Base-by-base conservation (phyloP, 2,329 filamentous ascomycete species). In the Pseudogymnoascus sp. region DNA sequence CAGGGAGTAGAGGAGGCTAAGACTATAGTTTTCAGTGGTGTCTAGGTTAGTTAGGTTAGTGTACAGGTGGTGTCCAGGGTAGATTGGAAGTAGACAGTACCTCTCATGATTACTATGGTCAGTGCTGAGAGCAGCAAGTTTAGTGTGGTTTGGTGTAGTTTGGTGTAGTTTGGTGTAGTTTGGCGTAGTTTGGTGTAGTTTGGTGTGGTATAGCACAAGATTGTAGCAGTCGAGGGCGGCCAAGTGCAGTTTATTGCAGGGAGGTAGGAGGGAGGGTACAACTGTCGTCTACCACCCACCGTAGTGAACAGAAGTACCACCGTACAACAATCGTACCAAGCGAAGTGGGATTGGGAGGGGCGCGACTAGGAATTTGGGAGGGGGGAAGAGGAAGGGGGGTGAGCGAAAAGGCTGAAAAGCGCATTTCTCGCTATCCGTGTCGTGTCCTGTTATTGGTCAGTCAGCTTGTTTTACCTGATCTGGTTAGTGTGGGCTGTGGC, bases 331-430 rank as follows among this genome's bases (percentile, higher is more conserved):
- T n/a, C 31, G 26, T 28, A 28, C 26, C 26, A 11, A 8, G 6
- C 40, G 38, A 62, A 15, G 61, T 50, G 44, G 44, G 44, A 50
- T 50, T 50, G 44, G 44, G 44, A 50, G 44, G 44, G 44, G 19
- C 19, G 42, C 47, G 7, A 31, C 38, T 60, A 36, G 3, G 19
- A 60, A 36, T 60, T 38, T 60, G 28, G 28, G 57, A 17, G 53
- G 21, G 42, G 38, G n/a, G n/a, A n/a, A n/a, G n/a, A n/a, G n/a
- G n/a, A n/a, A 50, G n/a, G 44, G 28, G 44, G 44, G 44, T 23
- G 23, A 50, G 44, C 44, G 44, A 50, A 50, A 50, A 28, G 44
- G 23, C 44, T 50, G 44, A 28, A 28, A 28, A 28, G 44, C 44
- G 44, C 44, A 50, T 28, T 28, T 50, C 44, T 50, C 44, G 44